Conservation (phyloP, 2,329 filamentous ascomycete genomes). For the Colletotrichum falcatum region DNA sequence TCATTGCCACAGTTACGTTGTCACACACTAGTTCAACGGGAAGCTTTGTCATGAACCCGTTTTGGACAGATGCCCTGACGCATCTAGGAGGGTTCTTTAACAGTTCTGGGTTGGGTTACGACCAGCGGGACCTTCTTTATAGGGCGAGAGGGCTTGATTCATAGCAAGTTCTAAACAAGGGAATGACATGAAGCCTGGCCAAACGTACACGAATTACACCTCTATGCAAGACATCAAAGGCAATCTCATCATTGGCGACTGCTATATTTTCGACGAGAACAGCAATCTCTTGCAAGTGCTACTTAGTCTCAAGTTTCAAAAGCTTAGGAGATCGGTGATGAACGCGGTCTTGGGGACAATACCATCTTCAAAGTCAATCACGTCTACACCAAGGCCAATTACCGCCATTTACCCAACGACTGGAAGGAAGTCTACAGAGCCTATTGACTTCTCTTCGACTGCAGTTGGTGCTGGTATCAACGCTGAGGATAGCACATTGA, state of each 20-base stretch:
- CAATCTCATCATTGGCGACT: not conserved
- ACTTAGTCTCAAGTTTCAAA: not conserved
- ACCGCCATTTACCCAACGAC: too few species aligned
- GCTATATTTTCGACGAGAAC: slow-evolving; percentile 1
- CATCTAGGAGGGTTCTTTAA: not conserved
- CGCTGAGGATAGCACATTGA: too few species aligned
- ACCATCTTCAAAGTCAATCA: not conserved
- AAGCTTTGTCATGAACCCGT: not conserved
- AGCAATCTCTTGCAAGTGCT: not conserved
- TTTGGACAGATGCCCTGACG: not conserved
- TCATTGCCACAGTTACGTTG: not conserved
- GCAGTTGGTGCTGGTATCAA: too few species aligned
- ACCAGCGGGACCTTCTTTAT: not conserved
- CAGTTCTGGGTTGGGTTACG: not conserved
- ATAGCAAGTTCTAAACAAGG: slow-evolving; percentile 1
- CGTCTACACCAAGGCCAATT: too few species aligned
- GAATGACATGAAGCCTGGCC: not conserved
- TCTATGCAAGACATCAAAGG: not conserved
- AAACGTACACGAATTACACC: not conserved
- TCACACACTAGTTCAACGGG: not conserved
- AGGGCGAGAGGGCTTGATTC: not conserved
- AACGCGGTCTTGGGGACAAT: not conserved
- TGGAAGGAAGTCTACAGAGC: too few species aligned
- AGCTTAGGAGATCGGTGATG: not conserved
- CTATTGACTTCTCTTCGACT: too few species aligned